phyloP scores from a whole-genome alignment of 371 early-diverging fungal species.

The Rhizopus sp. region DNA sequence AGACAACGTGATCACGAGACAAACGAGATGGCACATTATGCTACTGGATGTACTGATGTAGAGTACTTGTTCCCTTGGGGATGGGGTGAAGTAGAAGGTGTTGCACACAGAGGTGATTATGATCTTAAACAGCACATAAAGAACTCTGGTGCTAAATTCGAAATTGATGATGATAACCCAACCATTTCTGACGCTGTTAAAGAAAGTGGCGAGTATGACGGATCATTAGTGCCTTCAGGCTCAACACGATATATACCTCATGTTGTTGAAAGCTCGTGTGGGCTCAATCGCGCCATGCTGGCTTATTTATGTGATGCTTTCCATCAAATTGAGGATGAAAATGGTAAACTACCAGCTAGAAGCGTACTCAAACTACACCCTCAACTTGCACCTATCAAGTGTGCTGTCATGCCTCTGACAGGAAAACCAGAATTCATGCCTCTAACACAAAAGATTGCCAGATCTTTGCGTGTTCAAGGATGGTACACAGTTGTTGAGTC shows the following conservation, averaged over 20 bases:
- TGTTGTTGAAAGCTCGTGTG: constrained; percentile 72
- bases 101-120: constrained; percentile 69
- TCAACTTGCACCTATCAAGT: constrained; percentile 67
- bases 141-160: constrained; percentile 53
- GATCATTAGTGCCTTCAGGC: constrained; percentile 23
- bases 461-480: constrained; percentile 39
- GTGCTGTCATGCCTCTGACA: constrained; percentile 64
- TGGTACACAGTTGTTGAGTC: constrained; percentile 56
- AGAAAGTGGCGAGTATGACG: constrained; percentile 19
- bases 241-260: constrained; percentile 51
- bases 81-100: constrained; percentile 75
- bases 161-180: constrained; percentile 33
- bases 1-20: constrained; percentile 54
- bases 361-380: constrained; percentile 63
- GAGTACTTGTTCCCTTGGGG: constrained; percentile 75
- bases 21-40: constrained; percentile 73
- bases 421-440: constrained; percentile 51
- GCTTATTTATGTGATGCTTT: constrained; percentile 69
- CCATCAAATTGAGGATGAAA: constrained; percentile 49
- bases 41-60: constrained; percentile 65
- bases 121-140: constrained; percentile 65
- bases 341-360: constrained; percentile 38
- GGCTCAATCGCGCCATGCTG: constrained; percentile 67
- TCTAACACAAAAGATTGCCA: constrained; percentile 39
- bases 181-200: constrained; percentile 8